Evolutionary conservation across 2,329 filamentous ascomycete species (phyloP), one percentile per base, ranked within the genome.

Genomic region (Calonectria pteridis): DNA sequence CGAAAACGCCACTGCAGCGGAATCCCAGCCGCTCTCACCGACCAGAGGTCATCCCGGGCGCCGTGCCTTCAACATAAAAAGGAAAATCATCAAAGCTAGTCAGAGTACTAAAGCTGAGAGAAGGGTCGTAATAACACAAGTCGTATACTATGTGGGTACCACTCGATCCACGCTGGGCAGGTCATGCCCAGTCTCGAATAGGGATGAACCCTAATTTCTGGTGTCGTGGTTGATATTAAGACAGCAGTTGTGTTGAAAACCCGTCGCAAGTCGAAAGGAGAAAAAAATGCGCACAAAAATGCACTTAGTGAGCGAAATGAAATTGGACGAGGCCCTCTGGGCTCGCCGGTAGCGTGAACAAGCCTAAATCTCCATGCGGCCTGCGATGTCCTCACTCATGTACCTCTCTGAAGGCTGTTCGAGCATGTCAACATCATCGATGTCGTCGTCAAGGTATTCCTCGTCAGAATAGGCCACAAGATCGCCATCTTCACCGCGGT

Each of bases 331-430:
- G 29, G 35, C 43, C 40, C n/a, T 53, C 55, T 49, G 51, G 49
- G 37, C 49, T 67, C 40, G 20, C 23, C 31, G 14, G 18, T 37
- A 59, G 26, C 23, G 73, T 51, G 58, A 71, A 33, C 28, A 23
- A 55, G 69, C 69, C 76, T 88, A 91, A 77, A 93, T 89, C 79
- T 93, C 91, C 90, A 93, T 93, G 26, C 87, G 86, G 5, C 88
- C 87, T 35, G 90, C 91, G 59, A 93, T 87, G 74, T 93, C 91
- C 82, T 93, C 91, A 77, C 91, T 93, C 82, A 92, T 87, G 35
- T 89, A 88, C 50, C 91, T 87, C 55, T 90, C 85, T 10, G 86
- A 85, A 53, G 85, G 84, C 71, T 84, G 85, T n/a, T 83, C 81
- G n/a, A 83, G 77, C 68, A 83, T 83, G 13, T 84, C 84, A 55